phyloP scores from a whole-genome alignment of 1,139 yeast species.

The Pneumocystis canis region DNA sequence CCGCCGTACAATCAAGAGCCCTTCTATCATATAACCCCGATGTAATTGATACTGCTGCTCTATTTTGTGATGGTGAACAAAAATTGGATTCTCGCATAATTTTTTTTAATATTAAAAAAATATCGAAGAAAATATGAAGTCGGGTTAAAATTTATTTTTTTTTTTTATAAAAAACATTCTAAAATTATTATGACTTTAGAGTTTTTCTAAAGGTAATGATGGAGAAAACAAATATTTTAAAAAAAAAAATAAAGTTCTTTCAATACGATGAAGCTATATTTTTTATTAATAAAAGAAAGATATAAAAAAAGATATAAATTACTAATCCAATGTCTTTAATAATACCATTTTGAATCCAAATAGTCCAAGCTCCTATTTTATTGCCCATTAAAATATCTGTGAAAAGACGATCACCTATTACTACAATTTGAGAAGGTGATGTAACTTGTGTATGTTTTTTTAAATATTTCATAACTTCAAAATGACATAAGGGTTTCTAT shows the following conservation, averaged over 20 bases:
- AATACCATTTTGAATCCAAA: too few species aligned
- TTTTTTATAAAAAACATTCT: too few species aligned
- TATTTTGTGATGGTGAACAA: conserved; percentile 59
- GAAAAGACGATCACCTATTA: conserved; percentile 78
- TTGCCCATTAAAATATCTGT: conserved; percentile 93
- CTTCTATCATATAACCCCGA: conserved; percentile 79
- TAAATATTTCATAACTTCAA: conserved; percentile 53
- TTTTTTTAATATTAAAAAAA: conserved; percentile 26
- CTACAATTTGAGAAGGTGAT: conserved; percentile 52
- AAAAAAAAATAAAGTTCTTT: too few species aligned
- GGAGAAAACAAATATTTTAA: too few species aligned
- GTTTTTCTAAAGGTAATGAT: too few species aligned
- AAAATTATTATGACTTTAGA: too few species aligned
- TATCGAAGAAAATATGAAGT: conserved; percentile 13
- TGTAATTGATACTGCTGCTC: conserved; percentile 83
- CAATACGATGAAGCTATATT: too few species aligned
- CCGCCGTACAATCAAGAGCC: conserved; percentile 81
- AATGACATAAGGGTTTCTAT: conserved; percentile 81
- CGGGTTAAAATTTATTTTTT: too few species aligned
- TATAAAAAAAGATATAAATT: too few species aligned
- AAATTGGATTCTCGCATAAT: conserved; percentile 82
- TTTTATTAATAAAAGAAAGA: too few species aligned
- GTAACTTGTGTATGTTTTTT: conserved; percentile 19
- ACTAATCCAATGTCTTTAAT: too few species aligned
- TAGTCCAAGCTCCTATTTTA: conserved; percentile 73